phyloP scores from a whole-genome alignment of 805 yeast genomes.

The Kuraishia ogatae region DNA sequence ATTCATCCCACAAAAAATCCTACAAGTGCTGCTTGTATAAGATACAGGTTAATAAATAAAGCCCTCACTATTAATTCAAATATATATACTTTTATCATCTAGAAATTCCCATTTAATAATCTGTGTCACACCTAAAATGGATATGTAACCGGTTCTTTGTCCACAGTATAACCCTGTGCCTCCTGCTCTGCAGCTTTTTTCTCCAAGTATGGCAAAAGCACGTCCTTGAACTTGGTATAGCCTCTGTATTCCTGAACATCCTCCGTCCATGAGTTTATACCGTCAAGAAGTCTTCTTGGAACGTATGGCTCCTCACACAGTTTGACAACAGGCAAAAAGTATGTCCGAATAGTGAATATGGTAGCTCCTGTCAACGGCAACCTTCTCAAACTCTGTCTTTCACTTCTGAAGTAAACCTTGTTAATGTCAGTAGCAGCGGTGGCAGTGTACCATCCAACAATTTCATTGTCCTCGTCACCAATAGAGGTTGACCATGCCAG shows the following conservation, averaged over 20 bases:
- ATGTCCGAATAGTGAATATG: constrained; percentile 55
- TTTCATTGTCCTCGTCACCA: constrained; percentile 43
- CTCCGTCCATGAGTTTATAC: constrained; percentile 49
- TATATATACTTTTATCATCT: background rate
- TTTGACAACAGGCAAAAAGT: constrained; percentile 46
- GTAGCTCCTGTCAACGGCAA: constrained; percentile 51
- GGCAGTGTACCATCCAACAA: constrained; percentile 62
- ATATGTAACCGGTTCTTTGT: constrained; percentile 30
- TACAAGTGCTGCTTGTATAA: no score
- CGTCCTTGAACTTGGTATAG: constrained; percentile 41
- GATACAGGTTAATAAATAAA: background rate
- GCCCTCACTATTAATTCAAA: background rate
- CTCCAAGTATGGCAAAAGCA: constrained; percentile 45
- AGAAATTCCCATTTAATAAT: background rate
- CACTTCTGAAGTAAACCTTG: constrained; percentile 49
- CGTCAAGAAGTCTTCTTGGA: constrained; percentile 51
- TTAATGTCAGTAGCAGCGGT: constrained; percentile 34
- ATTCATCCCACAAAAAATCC: no score
- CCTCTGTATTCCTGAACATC: constrained; percentile 60
- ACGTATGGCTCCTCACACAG: constrained; percentile 51
- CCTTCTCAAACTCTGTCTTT: constrained; percentile 55
- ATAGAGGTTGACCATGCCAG: constrained; percentile 59
- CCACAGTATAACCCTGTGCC: constrained; percentile 27
- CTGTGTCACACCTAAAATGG: constrained; percentile 25
- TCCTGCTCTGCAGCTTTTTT: constrained; percentile 40